These are phyloP conservation scores for Cyberlindnera maritima DNA, from an alignment of 805 yeast genomes.

Conservation along the genomic window DNA sequence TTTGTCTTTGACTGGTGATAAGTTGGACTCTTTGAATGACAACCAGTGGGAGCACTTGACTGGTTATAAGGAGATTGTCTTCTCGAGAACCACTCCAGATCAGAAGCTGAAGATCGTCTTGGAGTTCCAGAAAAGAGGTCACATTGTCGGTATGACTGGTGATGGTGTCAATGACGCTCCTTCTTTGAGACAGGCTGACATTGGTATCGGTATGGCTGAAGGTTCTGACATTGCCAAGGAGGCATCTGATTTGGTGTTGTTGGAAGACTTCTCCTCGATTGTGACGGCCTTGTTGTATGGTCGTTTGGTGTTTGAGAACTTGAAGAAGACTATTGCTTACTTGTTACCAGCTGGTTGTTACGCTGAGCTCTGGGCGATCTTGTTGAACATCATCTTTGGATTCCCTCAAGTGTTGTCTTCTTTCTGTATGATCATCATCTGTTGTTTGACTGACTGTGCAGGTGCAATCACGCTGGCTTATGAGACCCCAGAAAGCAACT, in stretches of 20 bases:
- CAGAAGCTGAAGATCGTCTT: slow-evolving; percentile 49
- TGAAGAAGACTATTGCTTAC: slow-evolving; percentile 45
- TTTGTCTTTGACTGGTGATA: slow-evolving; percentile 35
- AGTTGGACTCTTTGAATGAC: slow-evolving; percentile 32
- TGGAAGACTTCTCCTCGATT: slow-evolving; percentile 29
- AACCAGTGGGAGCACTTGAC: slow-evolving; percentile 42
- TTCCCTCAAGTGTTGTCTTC: slow-evolving; percentile 48
- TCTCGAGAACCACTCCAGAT: slow-evolving; percentile 39
- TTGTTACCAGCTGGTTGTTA: slow-evolving; percentile 52
- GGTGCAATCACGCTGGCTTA: slow-evolving; percentile 44
- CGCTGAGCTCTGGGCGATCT: slow-evolving; percentile 50
- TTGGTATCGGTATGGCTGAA: slow-evolving; percentile 72
- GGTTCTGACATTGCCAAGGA: slow-evolving; percentile 29
- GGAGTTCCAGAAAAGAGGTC: slow-evolving; percentile 57
- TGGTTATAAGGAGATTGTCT: slow-evolving; percentile 39
- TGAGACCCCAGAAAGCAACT: slow-evolving; percentile 42
- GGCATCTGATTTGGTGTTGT: slow-evolving; percentile 24
- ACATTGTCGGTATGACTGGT: slow-evolving; percentile 70
- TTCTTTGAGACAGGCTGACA: slow-evolving; percentile 67
- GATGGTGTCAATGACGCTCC: slow-evolving; percentile 69
- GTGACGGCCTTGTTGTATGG: slow-evolving; percentile 42
- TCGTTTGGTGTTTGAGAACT: slow-evolving; percentile 46
- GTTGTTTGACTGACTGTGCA: slow-evolving; percentile 45
- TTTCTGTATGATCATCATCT: slow-evolving; percentile 49
- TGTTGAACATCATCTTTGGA: slow-evolving; percentile 46